phyloP scores from a whole-genome alignment of 2,329 filamentous ascomycete genomes.

The Lachnellula willkommii region DNA sequence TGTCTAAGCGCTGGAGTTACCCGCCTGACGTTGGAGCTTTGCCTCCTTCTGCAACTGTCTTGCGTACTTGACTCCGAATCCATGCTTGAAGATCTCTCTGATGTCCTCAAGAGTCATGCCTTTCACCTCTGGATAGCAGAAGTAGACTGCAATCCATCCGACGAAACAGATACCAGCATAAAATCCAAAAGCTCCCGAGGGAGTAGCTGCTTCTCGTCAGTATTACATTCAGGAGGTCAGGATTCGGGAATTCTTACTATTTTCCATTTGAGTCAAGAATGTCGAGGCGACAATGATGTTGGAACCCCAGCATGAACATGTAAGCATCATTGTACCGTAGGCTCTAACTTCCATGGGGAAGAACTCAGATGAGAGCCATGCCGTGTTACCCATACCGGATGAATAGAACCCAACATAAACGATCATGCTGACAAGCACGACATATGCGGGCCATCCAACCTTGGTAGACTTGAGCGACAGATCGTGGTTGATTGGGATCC shows the following conservation, averaged over 20 bases:
- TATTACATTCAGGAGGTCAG: too few species aligned
- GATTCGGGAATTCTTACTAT: too few species aligned
- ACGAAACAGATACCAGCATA: constrained; percentile 45
- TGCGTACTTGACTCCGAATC: constrained; percentile 41
- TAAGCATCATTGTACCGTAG: constrained; percentile 61
- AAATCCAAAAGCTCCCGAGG: constrained; percentile 47
- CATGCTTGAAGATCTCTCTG: constrained; percentile 42
- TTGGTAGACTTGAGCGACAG: constrained; percentile 33
- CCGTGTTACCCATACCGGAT: constrained; percentile 39
- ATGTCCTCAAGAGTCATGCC: constrained; percentile 49
- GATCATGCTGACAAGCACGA: constrained; percentile 57
- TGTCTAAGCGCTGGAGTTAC: too few species aligned
- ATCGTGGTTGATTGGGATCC: constrained; percentile 42
- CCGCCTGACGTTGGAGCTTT: background rate
- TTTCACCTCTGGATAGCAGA: constrained; percentile 50
- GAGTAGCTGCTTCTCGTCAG: constrained; percentile 28
- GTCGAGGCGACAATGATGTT: constrained; percentile 43
- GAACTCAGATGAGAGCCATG: constrained; percentile 46
- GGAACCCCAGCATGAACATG: constrained; percentile 56
- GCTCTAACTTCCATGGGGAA: constrained; percentile 55
- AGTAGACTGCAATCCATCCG: constrained; percentile 42
- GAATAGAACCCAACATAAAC: constrained; percentile 48
- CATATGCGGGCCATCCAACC: constrained; percentile 44
- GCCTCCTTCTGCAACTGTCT: constrained; percentile 31
- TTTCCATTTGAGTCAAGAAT: constrained; percentile 55